Conservation (phyloP, 805 yeast genomes). For the Schizosaccharomyces osmophilus region DNA sequence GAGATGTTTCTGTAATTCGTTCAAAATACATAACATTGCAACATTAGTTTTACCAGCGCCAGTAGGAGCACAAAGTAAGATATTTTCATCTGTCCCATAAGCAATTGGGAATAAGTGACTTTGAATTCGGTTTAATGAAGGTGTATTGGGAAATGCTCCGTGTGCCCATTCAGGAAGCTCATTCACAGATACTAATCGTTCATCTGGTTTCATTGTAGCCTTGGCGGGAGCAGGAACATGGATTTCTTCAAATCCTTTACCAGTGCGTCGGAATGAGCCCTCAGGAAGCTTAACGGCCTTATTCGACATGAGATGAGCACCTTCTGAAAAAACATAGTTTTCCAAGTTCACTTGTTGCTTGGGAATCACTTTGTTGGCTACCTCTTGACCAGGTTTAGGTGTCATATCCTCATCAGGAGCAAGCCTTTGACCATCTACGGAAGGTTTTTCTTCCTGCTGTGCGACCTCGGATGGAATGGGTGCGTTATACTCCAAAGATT, state of each 20-base stretch:
- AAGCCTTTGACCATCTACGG: slow-evolving; percentile 10
- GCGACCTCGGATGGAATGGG: slow-evolving; percentile 1
- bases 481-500: slow-evolving; percentile 18
- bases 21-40: slow-evolving; percentile 61
- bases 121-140: slow-evolving; percentile 59
- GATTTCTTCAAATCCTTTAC: slow-evolving; percentile 61
- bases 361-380: slow-evolving; percentile 1
- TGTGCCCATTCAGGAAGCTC: slow-evolving; percentile 67
- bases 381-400: background rate
- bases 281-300: slow-evolving; percentile 51
- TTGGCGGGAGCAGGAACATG: slow-evolving; percentile 69
- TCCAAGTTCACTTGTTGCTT: slow-evolving; percentile 33
- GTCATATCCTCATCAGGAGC: background rate
- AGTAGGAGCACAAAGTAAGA: slow-evolving; percentile 85
- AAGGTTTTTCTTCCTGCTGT: slow-evolving; percentile 7
- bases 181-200: slow-evolving; percentile 29
- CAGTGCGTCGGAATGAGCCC: slow-evolving; percentile 57
- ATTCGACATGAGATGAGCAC: slow-evolving; percentile 40
- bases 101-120: slow-evolving; percentile 64
- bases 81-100: slow-evolving; percentile 40
- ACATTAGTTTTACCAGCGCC: slow-evolving; percentile 98
- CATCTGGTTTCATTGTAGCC: slow-evolving; percentile 15
- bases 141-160: slow-evolving; percentile 41
- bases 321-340: slow-evolving; percentile 42
- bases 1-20: slow-evolving; percentile 3